These are phyloP conservation scores for Pouteria campechiana DNA, from an alignment of 179 eudicot genomes.

Conservation along the genomic window DNA sequence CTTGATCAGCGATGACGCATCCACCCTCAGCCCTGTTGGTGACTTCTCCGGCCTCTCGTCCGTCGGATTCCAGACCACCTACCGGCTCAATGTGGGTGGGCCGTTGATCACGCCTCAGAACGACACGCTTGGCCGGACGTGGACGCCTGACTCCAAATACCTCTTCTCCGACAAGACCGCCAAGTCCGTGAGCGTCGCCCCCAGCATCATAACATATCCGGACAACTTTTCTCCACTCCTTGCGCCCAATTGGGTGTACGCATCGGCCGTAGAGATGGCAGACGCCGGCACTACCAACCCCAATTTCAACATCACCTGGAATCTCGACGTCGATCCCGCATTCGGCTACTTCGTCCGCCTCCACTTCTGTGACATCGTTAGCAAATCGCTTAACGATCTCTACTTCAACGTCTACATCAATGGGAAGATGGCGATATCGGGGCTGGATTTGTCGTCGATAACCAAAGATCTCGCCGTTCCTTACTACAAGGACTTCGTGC, in stretches of 20 bases:
- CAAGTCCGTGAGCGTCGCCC: constrained; percentile 25
- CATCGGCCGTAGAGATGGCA: constrained; percentile 61
- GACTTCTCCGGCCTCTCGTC: constrained; percentile 26
- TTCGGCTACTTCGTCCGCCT: constrained; percentile 63
- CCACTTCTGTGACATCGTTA: constrained; percentile 88
- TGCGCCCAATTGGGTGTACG: constrained; percentile 63
- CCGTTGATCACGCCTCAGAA: constrained; percentile 46
- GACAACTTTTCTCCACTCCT: constrained; percentile 48
- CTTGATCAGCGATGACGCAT: constrained; percentile 46
- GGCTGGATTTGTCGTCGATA: constrained; percentile 57
- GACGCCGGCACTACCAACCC: constrained; percentile 30
- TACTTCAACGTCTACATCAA: constrained; percentile 79
- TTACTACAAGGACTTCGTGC: constrained; percentile 65
- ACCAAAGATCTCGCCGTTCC: constrained; percentile 54
- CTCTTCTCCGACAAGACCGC: constrained; percentile 43
- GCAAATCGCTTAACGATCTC: constrained; percentile 41
- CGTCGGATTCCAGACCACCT: constrained; percentile 40
- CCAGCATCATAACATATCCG: constrained; percentile 33
- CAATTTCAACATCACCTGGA: constrained; percentile 81
- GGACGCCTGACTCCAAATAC: constrained; percentile 42
- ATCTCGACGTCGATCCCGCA: constrained; percentile 49
- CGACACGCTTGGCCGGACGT: constrained; percentile 68
- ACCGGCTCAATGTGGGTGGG: constrained; percentile 79
- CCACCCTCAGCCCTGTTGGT: constrained; percentile 28
- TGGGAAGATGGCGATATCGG: constrained; percentile 34